phyloP scores from a whole-genome alignment of 148 eudicot species.

The Rhododendron vialii region DNA sequence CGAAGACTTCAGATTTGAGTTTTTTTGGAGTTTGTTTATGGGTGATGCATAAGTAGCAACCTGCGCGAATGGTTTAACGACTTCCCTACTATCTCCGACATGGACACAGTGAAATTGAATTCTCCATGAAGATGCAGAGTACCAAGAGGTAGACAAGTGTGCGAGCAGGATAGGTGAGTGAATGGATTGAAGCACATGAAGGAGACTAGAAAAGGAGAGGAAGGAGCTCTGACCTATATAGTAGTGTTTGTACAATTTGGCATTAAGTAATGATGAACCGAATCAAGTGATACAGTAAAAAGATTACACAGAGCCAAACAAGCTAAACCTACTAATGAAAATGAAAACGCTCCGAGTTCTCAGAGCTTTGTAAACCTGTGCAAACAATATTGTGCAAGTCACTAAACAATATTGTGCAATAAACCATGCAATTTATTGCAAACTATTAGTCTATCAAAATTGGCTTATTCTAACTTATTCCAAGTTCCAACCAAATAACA shows the following conservation, averaged over 20 bases:
- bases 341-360: background rate
- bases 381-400: background rate
- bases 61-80: background rate
- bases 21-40: background rate
- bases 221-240: background rate
- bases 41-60: background rate
- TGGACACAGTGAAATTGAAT: background rate
- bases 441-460: background rate
- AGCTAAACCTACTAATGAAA: background rate
- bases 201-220: background rate
- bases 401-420: background rate
- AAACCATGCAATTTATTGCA: background rate
- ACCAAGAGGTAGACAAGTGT: background rate
- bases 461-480: background rate
- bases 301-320: background rate
- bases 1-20: background rate
- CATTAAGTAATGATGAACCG: background rate
- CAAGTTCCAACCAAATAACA: background rate
- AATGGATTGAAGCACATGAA: background rate
- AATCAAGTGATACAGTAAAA: background rate
- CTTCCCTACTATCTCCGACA: background rate
- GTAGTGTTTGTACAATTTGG: background rate
- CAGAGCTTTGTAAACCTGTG: background rate
- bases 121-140: background rate
- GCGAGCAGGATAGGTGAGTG: background rate